phyloP scores from a whole-genome alignment of 805 yeast genomes.

The Metschnikowia vanudenii region DNA sequence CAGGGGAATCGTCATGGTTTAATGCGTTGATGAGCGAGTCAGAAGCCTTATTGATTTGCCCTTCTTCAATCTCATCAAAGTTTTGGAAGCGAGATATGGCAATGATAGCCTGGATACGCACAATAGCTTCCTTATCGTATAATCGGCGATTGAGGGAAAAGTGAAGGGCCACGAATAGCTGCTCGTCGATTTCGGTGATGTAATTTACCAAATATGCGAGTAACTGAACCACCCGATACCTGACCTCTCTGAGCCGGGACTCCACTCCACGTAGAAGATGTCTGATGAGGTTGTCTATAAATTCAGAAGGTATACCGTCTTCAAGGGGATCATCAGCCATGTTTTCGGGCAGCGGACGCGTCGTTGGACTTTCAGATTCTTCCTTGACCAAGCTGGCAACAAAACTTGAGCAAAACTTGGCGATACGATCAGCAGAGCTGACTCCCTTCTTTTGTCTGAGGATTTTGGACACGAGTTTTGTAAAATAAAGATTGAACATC shows the following conservation, averaged over 20 bases:
- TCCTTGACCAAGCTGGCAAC: constrained; percentile 48
- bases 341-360: constrained; percentile 13
- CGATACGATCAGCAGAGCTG: constrained; percentile 69
- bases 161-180: constrained; percentile 60
- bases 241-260: constrained; percentile 70
- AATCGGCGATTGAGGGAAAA: constrained; percentile 62
- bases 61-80: constrained; percentile 27
- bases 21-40: constrained; percentile 45
- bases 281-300: constrained; percentile 58
- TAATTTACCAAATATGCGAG: constrained; percentile 68
- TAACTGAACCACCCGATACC: constrained; percentile 77
- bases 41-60: constrained; percentile 20
- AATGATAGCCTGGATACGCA: constrained; percentile 81
- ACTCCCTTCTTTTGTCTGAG: constrained; percentile 70
- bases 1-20: constrained; percentile 80
- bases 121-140: constrained; percentile 70
- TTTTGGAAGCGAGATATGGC: constrained; percentile 76
- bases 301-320: constrained; percentile 44
- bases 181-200: constrained; percentile 73
- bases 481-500: constrained; percentile 59
- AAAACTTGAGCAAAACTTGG: constrained; percentile 63
- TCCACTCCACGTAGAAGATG: constrained; percentile 77
- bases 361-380: constrained; percentile 23
- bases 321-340: constrained; percentile 41
- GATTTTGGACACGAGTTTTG: constrained; percentile 60